phyloP scores from a whole-genome alignment of 2,329 filamentous ascomycete genomes.

The Thelonectria olida region DNA sequence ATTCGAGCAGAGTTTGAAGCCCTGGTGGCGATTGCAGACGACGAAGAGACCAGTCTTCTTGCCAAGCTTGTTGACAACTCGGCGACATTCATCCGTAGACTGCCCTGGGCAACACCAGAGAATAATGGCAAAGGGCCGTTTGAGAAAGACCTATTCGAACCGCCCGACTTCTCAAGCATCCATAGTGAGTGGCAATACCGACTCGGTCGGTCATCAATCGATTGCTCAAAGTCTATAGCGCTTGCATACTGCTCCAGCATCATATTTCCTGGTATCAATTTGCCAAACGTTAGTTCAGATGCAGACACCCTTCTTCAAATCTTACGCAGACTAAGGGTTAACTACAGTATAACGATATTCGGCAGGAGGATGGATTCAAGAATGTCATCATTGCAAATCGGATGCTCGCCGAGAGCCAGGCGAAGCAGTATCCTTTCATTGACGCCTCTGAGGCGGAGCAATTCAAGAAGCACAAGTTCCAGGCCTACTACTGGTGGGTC shows the following conservation, averaged over 20 bases:
- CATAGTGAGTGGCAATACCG: slow-evolving; percentile 62
- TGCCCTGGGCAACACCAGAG: slow-evolving; percentile 68
- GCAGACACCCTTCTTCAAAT: neutral
- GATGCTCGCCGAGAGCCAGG: slow-evolving; percentile 60
- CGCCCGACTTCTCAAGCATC: slow-evolving; percentile 77
- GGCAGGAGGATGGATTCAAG: slow-evolving; percentile 70
- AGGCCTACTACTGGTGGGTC: slow-evolving; percentile 76
- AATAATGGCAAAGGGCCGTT: slow-evolving; percentile 62
- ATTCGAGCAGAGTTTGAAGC: slow-evolving; percentile 69
- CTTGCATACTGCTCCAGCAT: slow-evolving; percentile 55
- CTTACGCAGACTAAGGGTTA: neutral
- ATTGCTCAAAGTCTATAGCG: slow-evolving; percentile 37
- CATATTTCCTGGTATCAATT: slow-evolving; percentile 53
- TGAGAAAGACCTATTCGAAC: slow-evolving; percentile 76
- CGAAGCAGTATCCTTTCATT: slow-evolving; percentile 63
- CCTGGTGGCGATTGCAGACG: slow-evolving; percentile 69
- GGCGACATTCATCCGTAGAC: slow-evolving; percentile 70
- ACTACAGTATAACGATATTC: slow-evolving; percentile 61
- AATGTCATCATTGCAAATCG: slow-evolving; percentile 71
- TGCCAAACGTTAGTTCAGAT: slow-evolving; percentile 50
- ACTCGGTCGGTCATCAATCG: neutral
- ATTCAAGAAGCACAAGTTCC: slow-evolving; percentile 70
- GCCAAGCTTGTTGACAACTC: slow-evolving; percentile 71
- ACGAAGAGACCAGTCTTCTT: slow-evolving; percentile 69
- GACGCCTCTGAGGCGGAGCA: slow-evolving; percentile 66